Conservation (phyloP, 371 early-diverging fungal species). For the Saksenaea oblongispora region DNA sequence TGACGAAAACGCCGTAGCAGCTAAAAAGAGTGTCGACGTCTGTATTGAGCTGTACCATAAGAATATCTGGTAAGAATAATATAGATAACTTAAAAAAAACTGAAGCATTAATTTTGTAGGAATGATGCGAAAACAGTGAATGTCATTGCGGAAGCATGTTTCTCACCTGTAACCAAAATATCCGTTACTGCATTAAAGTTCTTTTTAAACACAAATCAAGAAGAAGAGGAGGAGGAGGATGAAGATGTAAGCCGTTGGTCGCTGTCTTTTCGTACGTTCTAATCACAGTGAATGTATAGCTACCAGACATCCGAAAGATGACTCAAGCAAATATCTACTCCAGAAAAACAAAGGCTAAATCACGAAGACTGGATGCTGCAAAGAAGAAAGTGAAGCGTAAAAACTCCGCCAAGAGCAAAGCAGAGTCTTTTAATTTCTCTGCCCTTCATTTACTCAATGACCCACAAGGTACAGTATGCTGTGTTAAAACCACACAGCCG, state of each 20-base stretch:
- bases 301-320: conserved; percentile 71
- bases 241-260: conserved; percentile 38
- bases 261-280: not conserved
- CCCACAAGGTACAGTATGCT: conserved; percentile 72
- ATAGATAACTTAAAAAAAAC: not conserved
- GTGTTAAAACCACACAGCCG: not conserved
- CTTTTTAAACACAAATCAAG: conserved; percentile 82
- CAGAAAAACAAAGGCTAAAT: conserved; percentile 82
- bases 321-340: conserved; percentile 76
- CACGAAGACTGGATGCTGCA: conserved; percentile 71
- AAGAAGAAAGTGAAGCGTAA: conserved; percentile 69
- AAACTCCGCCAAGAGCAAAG: conserved; percentile 62
- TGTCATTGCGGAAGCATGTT: conserved; percentile 95
- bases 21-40: conserved; percentile 92
- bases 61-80: conserved; percentile 74
- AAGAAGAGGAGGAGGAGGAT: conserved; percentile 69
- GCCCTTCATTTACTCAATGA: conserved; percentile 93
- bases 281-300: conserved; percentile 5
- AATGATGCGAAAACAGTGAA: conserved; percentile 97
- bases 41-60: conserved; percentile 96
- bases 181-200: conserved; percentile 93
- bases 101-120: conserved; percentile 26
- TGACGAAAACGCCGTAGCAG: conserved; percentile 82
- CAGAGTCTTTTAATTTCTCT: conserved; percentile 86
- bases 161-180: conserved; percentile 87